These are phyloP conservation scores for Aspergillus ruber DNA, from an alignment of 2,329 filamentous ascomycete species.

Conservation along the genomic window DNA sequence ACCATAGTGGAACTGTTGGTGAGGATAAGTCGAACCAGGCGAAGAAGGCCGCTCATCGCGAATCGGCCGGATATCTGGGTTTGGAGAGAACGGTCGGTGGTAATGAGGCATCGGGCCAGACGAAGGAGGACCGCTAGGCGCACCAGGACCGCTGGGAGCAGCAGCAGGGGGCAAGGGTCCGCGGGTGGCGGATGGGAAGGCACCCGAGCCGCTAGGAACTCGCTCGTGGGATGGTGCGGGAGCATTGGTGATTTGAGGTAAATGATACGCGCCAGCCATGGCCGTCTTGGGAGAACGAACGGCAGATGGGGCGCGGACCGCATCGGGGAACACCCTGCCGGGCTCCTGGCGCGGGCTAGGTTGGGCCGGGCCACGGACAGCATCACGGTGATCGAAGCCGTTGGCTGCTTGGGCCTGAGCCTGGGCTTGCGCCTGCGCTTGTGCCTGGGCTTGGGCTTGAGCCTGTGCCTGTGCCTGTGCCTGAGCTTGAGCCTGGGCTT, in stretches of 20 bases:
- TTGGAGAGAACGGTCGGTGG: constrained; percentile 65
- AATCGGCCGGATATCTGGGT: constrained; percentile 74
- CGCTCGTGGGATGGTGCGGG: constrained; percentile 39
- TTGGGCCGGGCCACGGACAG: constrained; percentile 61
- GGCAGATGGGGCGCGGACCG: constrained; percentile 50
- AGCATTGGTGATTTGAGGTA: constrained; percentile 46
- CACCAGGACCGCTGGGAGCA: constrained; percentile 42
- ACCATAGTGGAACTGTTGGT: constrained; percentile 73
- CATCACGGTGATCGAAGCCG: constrained; percentile 74
- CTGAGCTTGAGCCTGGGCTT: constrained; percentile 3
- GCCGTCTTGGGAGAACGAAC: constrained; percentile 56
- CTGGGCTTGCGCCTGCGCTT: constrained; percentile 16
- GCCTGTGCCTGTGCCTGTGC: neutral
- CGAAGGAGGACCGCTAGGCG: constrained; percentile 49
- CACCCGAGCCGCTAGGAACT: constrained; percentile 21
- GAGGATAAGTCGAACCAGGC: constrained; percentile 78
- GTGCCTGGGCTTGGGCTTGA: constrained; percentile 47
- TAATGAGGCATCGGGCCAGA: constrained; percentile 64
- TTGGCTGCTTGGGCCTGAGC: constrained; percentile 54
- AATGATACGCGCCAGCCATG: constrained; percentile 46
- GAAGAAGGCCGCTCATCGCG: constrained; percentile 84
- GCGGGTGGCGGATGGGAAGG: constrained; percentile 31
- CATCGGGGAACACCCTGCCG: constrained; percentile 63
- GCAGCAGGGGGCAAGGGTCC: constrained; percentile 40
- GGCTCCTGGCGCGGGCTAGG: constrained; percentile 70